Base-by-base conservation (phyloP, 345 rosid species). In the Anastatica hierochuntica region DNA sequence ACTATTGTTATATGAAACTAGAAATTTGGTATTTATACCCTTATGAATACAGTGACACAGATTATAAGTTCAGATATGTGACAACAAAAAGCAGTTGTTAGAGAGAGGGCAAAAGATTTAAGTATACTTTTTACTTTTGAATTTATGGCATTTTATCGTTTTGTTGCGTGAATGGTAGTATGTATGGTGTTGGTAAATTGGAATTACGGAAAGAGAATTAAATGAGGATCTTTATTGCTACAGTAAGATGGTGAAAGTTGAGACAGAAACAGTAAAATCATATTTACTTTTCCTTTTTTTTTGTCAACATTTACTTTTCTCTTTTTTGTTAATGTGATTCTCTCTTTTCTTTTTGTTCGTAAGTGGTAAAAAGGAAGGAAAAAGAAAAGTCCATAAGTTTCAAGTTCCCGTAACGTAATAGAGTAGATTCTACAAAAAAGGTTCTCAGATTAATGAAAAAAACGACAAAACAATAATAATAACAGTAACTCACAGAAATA, bases 221-320 rank as follows among this genome's bases (percentile, higher is more conserved):
- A 27, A 54, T 47, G 58, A 10, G 41, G 68, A 56, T 64, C 71
- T 79, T 72, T 74, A 58, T 69, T 69, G 84, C 81, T 73, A 81
- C 70, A 77, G 8, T 62, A 75, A 73, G 78, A 78, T 64, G 70
- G 94, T 66, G 76, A 79, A 83, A 81, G 89, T 71, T 71, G 66
- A 71, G 69, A 64, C 74, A 53, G 14, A 18, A 68, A 79, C 80
- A 79, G 92, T 75, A 74, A 77, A 61, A 76, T 8, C 37, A 30
- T 55, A 19, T 30, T 63, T 52, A 54, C 74, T 38, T 66, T 66
- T 19, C 2, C n/a, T 23, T 10, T 42, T 18, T 10, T 8, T 10
- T 13, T 6, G 14, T 29, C n/a, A n/a, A n/a, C n/a, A 19, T 30
- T 63, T 52, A 54, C 74, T 38, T 66, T 66, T 19, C 2, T 10